Evolutionary conservation across 495 filamentous ascomycete species (phyloP).

Genomic region (Lepidopterella palustris): DNA sequence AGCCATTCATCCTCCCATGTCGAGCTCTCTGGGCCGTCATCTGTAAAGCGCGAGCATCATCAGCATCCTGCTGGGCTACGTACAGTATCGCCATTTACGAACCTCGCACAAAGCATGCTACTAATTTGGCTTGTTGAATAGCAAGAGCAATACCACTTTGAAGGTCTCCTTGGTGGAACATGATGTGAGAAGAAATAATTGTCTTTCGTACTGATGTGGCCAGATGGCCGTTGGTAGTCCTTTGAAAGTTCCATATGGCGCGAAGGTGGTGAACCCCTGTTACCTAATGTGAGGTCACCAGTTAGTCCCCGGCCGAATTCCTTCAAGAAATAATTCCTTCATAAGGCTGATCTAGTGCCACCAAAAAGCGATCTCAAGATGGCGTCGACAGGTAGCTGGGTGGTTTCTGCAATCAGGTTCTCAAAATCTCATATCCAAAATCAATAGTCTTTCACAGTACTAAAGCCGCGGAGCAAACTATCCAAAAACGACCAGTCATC

Average conservation of each 20-base stretch:
- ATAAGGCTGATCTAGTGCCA: no score
- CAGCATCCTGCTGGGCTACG: not conserved
- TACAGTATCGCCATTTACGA: not conserved
- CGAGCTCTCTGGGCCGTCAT: slow-evolving; percentile 57
- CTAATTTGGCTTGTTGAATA: slow-evolving; percentile 55
- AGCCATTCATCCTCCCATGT: slow-evolving; percentile 76
- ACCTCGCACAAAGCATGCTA: slow-evolving; percentile 68
- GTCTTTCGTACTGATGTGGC: no score
- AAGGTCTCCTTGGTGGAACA: slow-evolving; percentile 76
- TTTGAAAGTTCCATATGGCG: no score
- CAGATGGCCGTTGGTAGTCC: no score
- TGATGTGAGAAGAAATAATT: slow-evolving; percentile 25
- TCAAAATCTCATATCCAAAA: no score
- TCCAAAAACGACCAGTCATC: not conserved
- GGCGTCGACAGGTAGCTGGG: no score
- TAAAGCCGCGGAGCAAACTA: not conserved
- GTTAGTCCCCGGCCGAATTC: no score
- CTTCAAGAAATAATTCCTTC: no score
- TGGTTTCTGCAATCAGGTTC: no score
- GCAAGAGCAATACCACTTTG: slow-evolving; percentile 72
- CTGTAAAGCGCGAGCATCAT: slow-evolving; percentile 36
- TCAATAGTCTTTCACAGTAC: not conserved
- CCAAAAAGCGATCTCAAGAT: no score
- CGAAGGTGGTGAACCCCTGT: no score
- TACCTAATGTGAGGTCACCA: no score